Conservation (phyloP, 148 eudicot species). For the Rhododendron vialii region DNA sequence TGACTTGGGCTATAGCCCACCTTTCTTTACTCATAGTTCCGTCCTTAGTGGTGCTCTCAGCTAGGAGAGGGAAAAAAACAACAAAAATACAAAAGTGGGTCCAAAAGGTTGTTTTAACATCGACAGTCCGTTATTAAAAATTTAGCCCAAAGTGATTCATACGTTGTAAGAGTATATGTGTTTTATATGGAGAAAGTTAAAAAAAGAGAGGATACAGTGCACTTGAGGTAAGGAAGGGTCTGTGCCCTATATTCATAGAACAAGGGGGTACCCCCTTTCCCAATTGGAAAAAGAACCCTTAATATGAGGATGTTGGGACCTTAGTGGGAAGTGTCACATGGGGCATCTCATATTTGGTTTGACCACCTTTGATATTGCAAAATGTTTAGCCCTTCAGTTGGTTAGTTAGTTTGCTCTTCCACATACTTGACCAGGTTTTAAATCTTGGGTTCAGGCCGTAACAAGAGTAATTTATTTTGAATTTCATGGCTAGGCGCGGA, state of each 20-base stretch:
- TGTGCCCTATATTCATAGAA: slow-evolving; percentile 5
- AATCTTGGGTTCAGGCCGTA: too few relatives aligned
- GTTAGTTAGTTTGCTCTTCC: neutral
- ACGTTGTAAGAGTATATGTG: neutral
- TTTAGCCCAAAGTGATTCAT: neutral
- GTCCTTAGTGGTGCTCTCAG: neutral
- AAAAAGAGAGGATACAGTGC: neutral
- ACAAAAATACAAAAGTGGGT: neutral
- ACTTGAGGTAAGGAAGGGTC: neutral
- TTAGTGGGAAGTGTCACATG: slow-evolving; percentile 10
- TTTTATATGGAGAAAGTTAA: neutral
- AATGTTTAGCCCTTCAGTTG: too few relatives aligned
- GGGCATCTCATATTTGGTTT: slow-evolving; percentile 7
- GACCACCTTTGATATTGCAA: neutral
- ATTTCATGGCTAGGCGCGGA: neutral
- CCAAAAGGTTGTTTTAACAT: neutral
- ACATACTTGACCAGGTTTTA: too few relatives aligned
- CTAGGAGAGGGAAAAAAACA: neutral
- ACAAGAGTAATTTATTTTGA: too few relatives aligned
- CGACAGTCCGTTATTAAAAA: neutral
- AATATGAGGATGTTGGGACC: slow-evolving; percentile 6
- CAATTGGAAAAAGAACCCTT: slow-evolving; percentile 3
- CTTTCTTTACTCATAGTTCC: too few relatives aligned
- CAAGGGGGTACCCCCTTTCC: slow-evolving; percentile 6
- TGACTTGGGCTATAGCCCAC: too few relatives aligned